phyloP scores from a whole-genome alignment of 2,329 filamentous ascomycete species.

The Curvularia verruculosa region DNA sequence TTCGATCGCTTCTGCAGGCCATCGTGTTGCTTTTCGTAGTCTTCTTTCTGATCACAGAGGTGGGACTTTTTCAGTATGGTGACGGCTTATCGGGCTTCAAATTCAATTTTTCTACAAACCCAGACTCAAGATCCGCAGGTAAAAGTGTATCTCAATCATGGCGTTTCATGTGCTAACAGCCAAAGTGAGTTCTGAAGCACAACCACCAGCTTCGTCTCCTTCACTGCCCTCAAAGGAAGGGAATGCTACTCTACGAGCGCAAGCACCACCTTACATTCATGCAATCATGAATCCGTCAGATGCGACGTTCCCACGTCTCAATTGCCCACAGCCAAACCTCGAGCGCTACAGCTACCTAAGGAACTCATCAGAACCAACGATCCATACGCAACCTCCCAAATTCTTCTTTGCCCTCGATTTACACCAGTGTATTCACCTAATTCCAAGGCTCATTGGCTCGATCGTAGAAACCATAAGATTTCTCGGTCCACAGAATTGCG shows the following conservation, averaged over 20 bases:
- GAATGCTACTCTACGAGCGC: constrained; percentile 20
- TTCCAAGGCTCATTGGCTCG: constrained; percentile 60
- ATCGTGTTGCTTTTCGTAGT: constrained; percentile 18
- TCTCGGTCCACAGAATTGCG: constrained; percentile 59
- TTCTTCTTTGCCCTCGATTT: constrained; percentile 62
- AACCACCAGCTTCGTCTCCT: not conserved
- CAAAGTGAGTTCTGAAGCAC: not conserved
- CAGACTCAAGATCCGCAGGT: constrained; percentile 9
- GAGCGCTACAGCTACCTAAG: constrained; percentile 27
- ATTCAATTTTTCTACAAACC: constrained; percentile 7
- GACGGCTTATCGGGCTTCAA: constrained; percentile 8
- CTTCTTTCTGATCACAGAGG: constrained; percentile 18
- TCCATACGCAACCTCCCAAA: constrained; percentile 15
- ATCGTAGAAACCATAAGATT: constrained; percentile 59
- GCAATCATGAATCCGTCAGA: constrained; percentile 28
- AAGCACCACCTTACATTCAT: constrained; percentile 22
- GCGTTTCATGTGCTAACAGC: not conserved
- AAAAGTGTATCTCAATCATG: not conserved
- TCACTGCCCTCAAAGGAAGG: constrained; percentile 11
- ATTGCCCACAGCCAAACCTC: constrained; percentile 24
- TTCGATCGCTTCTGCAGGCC: constrained; percentile 21
- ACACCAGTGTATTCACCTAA: constrained; percentile 52
- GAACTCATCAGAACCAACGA: constrained; percentile 7
- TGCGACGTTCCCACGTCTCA: constrained; percentile 21
- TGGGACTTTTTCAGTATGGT: constrained; percentile 18